These are phyloP conservation scores for Neopestalotiopsis sp. DNA, from an alignment of 2,329 filamentous ascomycete genomes.

Conservation along the genomic window DNA sequence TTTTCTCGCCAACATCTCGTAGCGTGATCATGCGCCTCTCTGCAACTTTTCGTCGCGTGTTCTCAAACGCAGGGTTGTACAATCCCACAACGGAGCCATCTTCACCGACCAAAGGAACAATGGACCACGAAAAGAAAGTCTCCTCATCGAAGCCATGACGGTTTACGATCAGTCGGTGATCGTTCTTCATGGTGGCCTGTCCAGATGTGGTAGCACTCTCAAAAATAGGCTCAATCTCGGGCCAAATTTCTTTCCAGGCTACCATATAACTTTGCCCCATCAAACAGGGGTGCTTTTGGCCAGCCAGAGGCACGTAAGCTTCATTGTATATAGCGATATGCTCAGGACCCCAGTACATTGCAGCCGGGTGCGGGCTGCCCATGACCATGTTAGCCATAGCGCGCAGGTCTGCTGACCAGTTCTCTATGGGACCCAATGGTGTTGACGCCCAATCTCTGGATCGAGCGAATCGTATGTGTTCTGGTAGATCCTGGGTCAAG, in stretches of 20 bases:
- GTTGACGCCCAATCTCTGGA: conserved; percentile 76
- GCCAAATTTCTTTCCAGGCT: conserved; percentile 78
- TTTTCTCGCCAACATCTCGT: conserved; percentile 77
- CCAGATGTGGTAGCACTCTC: conserved; percentile 70
- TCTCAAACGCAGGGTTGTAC: conserved; percentile 83
- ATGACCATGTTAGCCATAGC: conserved; percentile 84
- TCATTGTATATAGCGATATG: conserved; percentile 75
- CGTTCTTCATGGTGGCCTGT: conserved; percentile 83
- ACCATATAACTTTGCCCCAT: conserved; percentile 76
- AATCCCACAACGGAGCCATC: conserved; percentile 77
- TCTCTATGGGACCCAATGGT: conserved; percentile 74
- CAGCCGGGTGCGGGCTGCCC: conserved; percentile 75
- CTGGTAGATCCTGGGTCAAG: conserved; percentile 64
- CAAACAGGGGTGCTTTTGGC: conserved; percentile 75
- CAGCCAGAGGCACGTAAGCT: conserved; percentile 72
- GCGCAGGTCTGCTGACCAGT: conserved; percentile 73
- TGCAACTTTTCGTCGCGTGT: conserved; percentile 77
- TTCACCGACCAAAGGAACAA: conserved; percentile 76
- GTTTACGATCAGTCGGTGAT: conserved; percentile 76
- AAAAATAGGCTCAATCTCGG: conserved; percentile 71
- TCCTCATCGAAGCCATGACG: conserved; percentile 76
- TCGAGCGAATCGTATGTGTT: conserved; percentile 75
- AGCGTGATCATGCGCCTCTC: conserved; percentile 81
- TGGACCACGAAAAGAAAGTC: conserved; percentile 82
- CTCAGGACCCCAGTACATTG: conserved; percentile 81